Evolutionary conservation across 805 yeast species (phyloP).

Genomic region (Saccharomycopsis malanga): DNA sequence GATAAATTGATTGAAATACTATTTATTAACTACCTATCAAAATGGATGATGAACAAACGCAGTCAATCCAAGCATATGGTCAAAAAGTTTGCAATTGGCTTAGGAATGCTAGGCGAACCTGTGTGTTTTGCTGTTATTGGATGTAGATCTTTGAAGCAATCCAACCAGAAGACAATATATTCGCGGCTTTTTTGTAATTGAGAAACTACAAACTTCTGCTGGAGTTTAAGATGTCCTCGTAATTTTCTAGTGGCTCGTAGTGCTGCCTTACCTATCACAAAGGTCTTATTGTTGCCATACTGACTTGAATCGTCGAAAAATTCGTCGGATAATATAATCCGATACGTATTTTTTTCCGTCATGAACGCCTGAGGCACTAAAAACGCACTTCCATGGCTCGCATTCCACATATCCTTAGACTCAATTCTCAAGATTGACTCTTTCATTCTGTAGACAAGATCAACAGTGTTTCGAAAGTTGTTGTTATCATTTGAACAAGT

Average conservation of each 20-base stretch:
- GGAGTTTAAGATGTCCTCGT: slow-evolving; percentile 3
- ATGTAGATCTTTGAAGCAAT: not conserved
- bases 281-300: not conserved
- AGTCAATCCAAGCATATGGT: not conserved
- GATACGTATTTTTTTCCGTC: not conserved
- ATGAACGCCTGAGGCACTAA: slow-evolving; percentile 6
- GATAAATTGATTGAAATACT: no score
- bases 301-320: not conserved
- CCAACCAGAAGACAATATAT: slow-evolving; percentile 3
- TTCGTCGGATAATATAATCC: slow-evolving; percentile 1
- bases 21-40: no score
- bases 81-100: not conserved
- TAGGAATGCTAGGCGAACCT: not conserved
- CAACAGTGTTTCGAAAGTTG: not conserved
- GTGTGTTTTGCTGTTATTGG: not conserved
- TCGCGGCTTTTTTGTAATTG: slow-evolving; percentile 5
- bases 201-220: not conserved
- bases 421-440: not conserved
- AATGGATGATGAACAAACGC: no score
- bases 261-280: slow-evolving; percentile 1
- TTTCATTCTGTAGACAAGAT: not conserved
- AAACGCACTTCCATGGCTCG: not conserved
- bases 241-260: slow-evolving; percentile 5
- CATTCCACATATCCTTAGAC: slow-evolving; percentile 5
- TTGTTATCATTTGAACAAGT: not conserved